Evolutionary conservation across 345 rosid genomes (phyloP), one percentile per base, ranked within the genome.

Genomic region (Eucalyptus pauciflora): DNA sequence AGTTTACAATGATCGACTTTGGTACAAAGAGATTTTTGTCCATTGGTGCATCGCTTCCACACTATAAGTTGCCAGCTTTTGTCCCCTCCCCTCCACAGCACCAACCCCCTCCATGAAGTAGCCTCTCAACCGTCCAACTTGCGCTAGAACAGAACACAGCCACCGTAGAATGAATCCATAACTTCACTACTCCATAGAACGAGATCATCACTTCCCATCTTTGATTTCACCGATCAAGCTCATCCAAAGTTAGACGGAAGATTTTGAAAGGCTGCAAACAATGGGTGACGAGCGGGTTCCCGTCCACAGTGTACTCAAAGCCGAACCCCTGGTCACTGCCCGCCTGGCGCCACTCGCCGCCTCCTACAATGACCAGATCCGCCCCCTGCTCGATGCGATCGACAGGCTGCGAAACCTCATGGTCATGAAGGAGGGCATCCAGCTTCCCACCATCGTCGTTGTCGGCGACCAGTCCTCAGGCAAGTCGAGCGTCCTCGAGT

Each of bases 381-480:
- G 95, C 3, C 95, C 96, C 79, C 69, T 94, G 24, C 96, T 95
- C 6, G 96, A 95, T 37, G 94, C 92, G 2, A 91, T 94, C 1
- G 96, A 95, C 90, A 91, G 24, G 92, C 86, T 95, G 14, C 89
- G 96, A 67, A 90, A 64, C 90, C 90, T 93, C 8, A 88, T 60
- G 88, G 92, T 95, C 7, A 91, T 88, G 89, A 86, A 80, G 79
- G 93, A 94, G 89, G 97, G 95, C 37, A 95, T 95, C 5, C 94
- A 93, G 85, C 94, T 93, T 9, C 95, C 96, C 8, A 94, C 95
- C 50, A 94, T 94, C 27, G 95, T 95, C 7, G 95, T 95, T 2
- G 94, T 93, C 1, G 95, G 95, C 3, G 97, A 94, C 87, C 95
- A 95, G 85, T 93, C 94, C 6, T 94, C 94, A 0, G 94, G 96